Evolutionary conservation across 768 basidiomycete genomes (phyloP), one percentile per base, ranked within the genome.

Genomic region (Tephrocybe rancida): DNA sequence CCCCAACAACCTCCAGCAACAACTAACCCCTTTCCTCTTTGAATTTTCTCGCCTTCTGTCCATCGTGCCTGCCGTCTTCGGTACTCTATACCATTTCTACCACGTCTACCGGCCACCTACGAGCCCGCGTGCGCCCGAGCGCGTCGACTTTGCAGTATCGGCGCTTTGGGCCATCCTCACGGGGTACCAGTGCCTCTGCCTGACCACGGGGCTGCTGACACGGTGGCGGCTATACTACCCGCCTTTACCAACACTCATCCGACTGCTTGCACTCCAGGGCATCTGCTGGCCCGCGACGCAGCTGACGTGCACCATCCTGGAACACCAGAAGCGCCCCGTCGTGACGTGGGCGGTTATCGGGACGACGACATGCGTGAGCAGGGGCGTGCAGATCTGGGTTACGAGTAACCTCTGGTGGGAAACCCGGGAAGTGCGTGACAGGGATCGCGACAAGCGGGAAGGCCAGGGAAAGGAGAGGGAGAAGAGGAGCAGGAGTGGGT

Each of bases 271-370:
- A 0, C 77, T 98, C 0, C 96, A 98, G 66, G 91, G 92, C 16
- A 95, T 98, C 54, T 98, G 95, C 72, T 98, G 95, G 95, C 92
- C 93, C 1, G 87, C 92, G 3, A 97, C 95, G 4, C 90, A 92
- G 59, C 70, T 92, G 34, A 95, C 92, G 1, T 83, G 96, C 27
- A 81, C 77, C 48, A 71, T 94, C 45, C 77, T 98, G 41, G 85
- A 87, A 26, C 76, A 84, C 49, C 78, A 80, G 16, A 76, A 74
- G 29, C 82, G 94, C 8, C 92, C 94, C 0, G 85, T 92, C n/a
- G 73, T 89, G 4, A 88, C 85, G 46, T 98, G 96, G 96, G 88
- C 92, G 3, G 81, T 88, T 10, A 90, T 98, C 44, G 95, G 88
- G 0, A 94, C 88, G 11, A 92, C 91, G 42, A 97, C 96, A 0